phyloP scores from a whole-genome alignment of 108 stramenopile genomes.

The Poteriospumella lacustris region DNA sequence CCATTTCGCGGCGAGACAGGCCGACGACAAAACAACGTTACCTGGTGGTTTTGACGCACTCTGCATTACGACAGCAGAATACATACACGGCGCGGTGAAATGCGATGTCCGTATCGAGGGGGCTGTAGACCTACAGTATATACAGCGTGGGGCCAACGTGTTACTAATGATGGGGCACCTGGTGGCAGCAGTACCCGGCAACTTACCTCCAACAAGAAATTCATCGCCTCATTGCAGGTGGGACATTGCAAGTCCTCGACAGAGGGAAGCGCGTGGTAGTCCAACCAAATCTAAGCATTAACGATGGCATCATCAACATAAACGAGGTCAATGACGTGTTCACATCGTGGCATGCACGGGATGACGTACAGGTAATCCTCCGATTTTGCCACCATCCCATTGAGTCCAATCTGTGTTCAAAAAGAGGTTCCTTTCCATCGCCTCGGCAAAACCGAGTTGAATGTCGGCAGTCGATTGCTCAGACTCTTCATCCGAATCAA shows the following conservation, averaged over 20 bases:
- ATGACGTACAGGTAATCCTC: not conserved
- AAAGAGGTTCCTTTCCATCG: not conserved
- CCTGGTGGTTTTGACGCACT: not conserved
- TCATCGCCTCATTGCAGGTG: not conserved
- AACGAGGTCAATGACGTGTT: too few relatives aligned
- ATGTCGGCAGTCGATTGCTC: not conserved
- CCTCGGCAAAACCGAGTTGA: slow-evolving; percentile 24
- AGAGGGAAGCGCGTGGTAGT: not conserved
- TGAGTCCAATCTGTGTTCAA: not conserved
- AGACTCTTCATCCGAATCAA: not conserved
- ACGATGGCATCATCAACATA: too few relatives aligned
- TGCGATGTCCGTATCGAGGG: not conserved
- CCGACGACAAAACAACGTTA: not conserved
- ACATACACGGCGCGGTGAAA: slow-evolving; percentile 25
- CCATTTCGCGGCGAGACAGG: too few relatives aligned
- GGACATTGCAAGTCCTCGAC: not conserved
- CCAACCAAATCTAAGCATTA: too few relatives aligned
- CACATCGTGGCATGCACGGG: not conserved
- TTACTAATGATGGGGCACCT: too few relatives aligned
- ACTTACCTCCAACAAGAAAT: not conserved
- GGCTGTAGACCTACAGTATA: slow-evolving; percentile 15
- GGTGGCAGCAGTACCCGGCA: too few relatives aligned
- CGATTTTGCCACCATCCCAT: slow-evolving; percentile 29
- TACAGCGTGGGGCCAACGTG: not conserved
- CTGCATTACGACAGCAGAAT: not conserved